Evolutionary conservation across 179 eudicot genomes (phyloP).

Genomic region (Carnegiea gigantea): DNA sequence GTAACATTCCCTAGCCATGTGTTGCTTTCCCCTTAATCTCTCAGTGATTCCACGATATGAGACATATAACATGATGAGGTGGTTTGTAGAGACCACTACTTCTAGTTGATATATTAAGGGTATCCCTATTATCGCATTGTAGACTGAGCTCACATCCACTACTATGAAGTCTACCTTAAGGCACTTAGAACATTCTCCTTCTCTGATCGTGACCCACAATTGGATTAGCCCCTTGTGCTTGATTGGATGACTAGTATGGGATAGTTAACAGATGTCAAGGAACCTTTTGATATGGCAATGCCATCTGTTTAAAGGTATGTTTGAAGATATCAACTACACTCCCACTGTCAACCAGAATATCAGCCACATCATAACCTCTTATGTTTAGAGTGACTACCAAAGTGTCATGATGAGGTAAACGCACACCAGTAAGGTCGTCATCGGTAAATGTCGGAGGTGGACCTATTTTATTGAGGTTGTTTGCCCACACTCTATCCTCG

Average conservation of each 20-base stretch:
- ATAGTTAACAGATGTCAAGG: not conserved
- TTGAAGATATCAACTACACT: not conserved
- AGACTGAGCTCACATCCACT: not conserved
- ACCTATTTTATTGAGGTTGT: no score
- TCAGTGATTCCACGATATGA: not conserved
- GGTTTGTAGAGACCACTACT: not conserved
- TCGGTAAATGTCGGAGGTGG: not conserved
- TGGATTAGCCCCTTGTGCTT: not conserved
- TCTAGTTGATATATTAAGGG: not conserved
- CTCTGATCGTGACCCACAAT: not conserved
- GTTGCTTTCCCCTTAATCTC: not conserved
- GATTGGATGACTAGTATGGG: not conserved
- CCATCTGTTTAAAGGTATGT: not conserved
- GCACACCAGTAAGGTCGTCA: not conserved
- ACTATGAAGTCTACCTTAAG: not conserved
- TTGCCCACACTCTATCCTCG: not conserved
- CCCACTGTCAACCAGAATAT: not conserved
- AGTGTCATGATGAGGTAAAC: not conserved
- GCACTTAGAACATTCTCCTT: not conserved
- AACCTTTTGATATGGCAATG: not conserved
- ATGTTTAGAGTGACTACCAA: not conserved
- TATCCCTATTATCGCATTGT: not conserved
- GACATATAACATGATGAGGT: not conserved
- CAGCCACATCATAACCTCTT: not conserved
- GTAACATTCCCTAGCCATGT: not conserved